phyloP scores from a whole-genome alignment of 306 rosid species.

The Begonia loranthoides region DNA sequence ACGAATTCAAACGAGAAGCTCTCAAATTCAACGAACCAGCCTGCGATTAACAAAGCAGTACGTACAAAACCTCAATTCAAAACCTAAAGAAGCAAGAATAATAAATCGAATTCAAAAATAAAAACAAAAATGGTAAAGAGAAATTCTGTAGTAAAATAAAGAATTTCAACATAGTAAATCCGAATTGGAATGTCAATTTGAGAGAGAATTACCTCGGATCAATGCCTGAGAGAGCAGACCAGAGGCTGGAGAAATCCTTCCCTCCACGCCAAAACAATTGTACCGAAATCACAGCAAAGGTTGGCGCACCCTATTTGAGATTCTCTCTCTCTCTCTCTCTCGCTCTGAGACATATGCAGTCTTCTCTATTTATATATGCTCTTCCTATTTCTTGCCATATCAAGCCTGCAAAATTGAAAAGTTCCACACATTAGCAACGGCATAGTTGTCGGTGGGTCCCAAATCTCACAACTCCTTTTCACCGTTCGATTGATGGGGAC shows the following conservation, averaged over 20 bases:
- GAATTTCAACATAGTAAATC: slow-evolving; percentile 2
- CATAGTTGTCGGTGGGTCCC: slow-evolving; percentile 16
- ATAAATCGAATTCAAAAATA: slow-evolving; percentile 11
- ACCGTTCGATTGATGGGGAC: slow-evolving; percentile 1
- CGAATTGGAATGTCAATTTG: background rate
- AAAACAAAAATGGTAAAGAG: background rate
- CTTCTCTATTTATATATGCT: background rate
- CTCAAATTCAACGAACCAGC: slow-evolving; percentile 28
- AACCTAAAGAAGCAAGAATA: background rate
- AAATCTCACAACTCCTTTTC: slow-evolving; percentile 1
- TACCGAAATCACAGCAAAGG: slow-evolving; percentile 21
- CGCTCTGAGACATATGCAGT: slow-evolving; percentile 2
- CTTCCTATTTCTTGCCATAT: slow-evolving; percentile 2
- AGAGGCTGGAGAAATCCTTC: slow-evolving; percentile 22
- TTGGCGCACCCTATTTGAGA: slow-evolving; percentile 9
- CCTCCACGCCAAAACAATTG: slow-evolving; percentile 13
- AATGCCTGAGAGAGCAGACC: slow-evolving; percentile 19
- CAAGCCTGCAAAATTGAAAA: slow-evolving; percentile 5
- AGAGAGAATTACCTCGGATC: slow-evolving; percentile 17
- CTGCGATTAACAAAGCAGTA: slow-evolving; percentile 16
- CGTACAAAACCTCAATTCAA: slow-evolving; percentile 4
- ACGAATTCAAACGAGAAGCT: slow-evolving; percentile 16
- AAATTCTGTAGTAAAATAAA: slow-evolving; percentile 8
- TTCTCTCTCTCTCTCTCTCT: background rate
- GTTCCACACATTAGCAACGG: slow-evolving; percentile 8